Conservation (phyloP, 2,329 filamentous ascomycete genomes). For the Hypoxylon sp. region DNA sequence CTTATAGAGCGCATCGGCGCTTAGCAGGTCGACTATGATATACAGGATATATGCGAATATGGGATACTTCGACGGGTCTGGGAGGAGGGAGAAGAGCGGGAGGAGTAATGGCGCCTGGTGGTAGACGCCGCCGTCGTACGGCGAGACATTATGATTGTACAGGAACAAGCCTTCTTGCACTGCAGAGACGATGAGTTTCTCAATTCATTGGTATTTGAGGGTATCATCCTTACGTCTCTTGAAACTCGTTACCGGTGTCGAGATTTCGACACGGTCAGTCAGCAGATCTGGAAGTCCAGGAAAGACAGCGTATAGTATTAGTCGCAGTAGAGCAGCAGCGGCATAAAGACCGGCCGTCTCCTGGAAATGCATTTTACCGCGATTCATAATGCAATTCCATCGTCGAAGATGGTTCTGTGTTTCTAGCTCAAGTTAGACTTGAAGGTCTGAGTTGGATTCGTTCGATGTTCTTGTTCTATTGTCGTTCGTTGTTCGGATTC, state of each 20-base stretch:
- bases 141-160: conserved; percentile 95
- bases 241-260: conserved; percentile 97
- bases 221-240: conserved; percentile 80
- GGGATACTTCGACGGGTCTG: conserved; percentile 75
- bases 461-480: conserved; percentile 1
- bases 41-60: conserved; percentile 86
- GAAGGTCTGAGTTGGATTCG: conserved; percentile 3
- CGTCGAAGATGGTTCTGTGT: conserved; percentile 37
- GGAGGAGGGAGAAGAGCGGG: conserved; percentile 90
- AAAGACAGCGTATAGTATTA: conserved; percentile 85
- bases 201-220: background rate
- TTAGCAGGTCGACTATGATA: conserved; percentile 83
- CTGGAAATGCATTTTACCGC: conserved; percentile 58
- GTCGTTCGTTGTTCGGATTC: conserved; percentile 18
- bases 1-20: conserved; percentile 81
- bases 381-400: conserved; percentile 54
- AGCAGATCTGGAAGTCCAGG: conserved; percentile 87
- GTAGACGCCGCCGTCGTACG: conserved; percentile 92
- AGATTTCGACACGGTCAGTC: conserved; percentile 93
- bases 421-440: conserved; percentile 13
- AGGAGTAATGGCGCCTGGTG: conserved; percentile 90
- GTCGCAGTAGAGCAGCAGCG: conserved; percentile 81
- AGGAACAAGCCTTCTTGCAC: conserved; percentile 97
- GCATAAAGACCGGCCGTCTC: conserved; percentile 76
- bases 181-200: conserved; percentile 56